Percentiles rank a stretch among this genome's conserved stretches.
Evolutionary conservation across 2,329 filamentous ascomycete species (phyloP).

Genomic region (Colletotrichum tropicicola): DNA sequence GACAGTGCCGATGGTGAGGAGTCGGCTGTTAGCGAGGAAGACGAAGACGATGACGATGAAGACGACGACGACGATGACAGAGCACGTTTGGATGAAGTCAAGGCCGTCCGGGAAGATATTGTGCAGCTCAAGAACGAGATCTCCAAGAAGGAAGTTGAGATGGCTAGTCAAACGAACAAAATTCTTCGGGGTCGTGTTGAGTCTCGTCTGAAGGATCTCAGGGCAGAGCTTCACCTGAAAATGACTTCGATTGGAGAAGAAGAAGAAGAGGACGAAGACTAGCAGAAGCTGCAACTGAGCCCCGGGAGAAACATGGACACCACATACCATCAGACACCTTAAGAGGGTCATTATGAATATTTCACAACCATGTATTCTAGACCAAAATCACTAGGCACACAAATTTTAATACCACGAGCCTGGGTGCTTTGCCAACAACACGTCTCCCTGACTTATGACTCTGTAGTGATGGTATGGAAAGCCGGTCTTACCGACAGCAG

Average conservation of each 20-base stretch:
- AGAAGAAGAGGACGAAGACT: conserved; percentile 30
- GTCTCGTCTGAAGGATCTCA: conserved; percentile 57
- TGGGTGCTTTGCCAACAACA: not conserved
- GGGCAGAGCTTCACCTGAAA: conserved; percentile 54
- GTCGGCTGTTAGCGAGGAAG: conserved; percentile 54
- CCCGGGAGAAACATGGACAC: not conserved
- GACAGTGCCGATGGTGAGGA: conserved; percentile 56
- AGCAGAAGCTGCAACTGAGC: not conserved
- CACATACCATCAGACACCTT: not conserved
- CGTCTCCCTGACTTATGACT: not conserved
- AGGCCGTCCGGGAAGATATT: conserved; percentile 65
- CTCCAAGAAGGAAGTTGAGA: conserved; percentile 52
- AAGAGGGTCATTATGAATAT: not conserved
- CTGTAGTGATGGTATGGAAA: conserved; percentile 19
- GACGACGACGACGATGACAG: conserved; percentile 63
- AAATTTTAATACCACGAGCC: not conserved
- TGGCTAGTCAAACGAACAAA: conserved; percentile 52
- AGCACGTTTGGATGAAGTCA: conserved; percentile 57
- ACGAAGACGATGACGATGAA: conserved; percentile 61
- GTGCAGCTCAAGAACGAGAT: conserved; percentile 62
- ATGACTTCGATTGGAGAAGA: conserved; percentile 49
- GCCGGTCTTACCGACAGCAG: conserved; percentile 12
- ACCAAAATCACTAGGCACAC: not conserved
- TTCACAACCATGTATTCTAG: conserved; percentile 7
- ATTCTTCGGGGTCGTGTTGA: conserved; percentile 61